Base-by-base conservation (phyloP, 1,284 basidiomycete genomes). In the Schizophyllum commune region DNA sequence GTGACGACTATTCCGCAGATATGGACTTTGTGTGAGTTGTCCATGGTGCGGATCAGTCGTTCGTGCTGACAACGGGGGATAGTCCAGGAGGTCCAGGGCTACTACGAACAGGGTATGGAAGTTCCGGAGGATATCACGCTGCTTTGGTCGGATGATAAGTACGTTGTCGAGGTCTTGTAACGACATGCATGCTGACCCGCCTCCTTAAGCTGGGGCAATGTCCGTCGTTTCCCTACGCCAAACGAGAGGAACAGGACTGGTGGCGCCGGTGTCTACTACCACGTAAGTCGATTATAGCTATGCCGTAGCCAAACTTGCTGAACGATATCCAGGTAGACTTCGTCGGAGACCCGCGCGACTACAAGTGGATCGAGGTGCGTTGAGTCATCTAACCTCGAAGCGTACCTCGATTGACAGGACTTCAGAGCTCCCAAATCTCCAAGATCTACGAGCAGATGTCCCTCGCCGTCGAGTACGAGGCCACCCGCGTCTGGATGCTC, bases 251-350 rank as follows among this genome's bases (percentile, higher is more conserved):
- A 83, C 64, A 74, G 85, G 56, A 77, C 79, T 0, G 88, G 86
- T 39, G 86, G 85, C 39, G 83, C 84, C 32, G 86, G 85, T 53
- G 81, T 89, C 1, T 89, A 89, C 68, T 89, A 87, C 68, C 86
- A 88, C 66, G 83, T 83, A 64, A 64, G 79, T 39, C 34, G 13
- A 13, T 13, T 7, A 13, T 6, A 39, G 6, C 7, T 7, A 39
- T 39, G 34, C 6, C 6, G 34, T 6, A 39, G 13, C 34, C 34
- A 39, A 39, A 13, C 34, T n/a, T 6, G 34, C 34, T 39, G 6
- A 39, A 6, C 55, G 54, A n/a, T 32, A 58, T 20, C 52, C 62
- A 80, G 76, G 70, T 81, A 60, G 81, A 83, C 68, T 81, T 79
- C 68, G 79, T 85, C 53, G 83, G 83, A 15, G 75, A 76, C 64